Base-by-base conservation (phyloP, 305 asterid species). In the Rubia balearica region DNA sequence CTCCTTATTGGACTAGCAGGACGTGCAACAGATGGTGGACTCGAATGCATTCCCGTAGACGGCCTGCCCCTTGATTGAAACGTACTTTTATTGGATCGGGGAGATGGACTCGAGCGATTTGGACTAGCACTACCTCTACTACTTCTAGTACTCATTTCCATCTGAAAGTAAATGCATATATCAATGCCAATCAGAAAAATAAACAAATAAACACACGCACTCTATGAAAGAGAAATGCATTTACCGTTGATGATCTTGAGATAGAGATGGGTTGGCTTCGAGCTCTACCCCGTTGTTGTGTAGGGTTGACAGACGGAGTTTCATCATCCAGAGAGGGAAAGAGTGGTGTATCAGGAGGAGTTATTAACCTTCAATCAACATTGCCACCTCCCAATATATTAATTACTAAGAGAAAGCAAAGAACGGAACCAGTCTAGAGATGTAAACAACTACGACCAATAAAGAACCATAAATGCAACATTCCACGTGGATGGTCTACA, bases 291-390 rank as follows among this genome's bases (percentile, higher is more conserved):
- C 96, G 85, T 57, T 80, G 84, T 71, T 80, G 84, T 71, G 84
- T 84, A 75, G 77, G 86, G 79, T 79, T 85, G 78, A 71, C 69
- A 70, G 82, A 76, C 1, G 85, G 89, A 65, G 76, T 73, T 82
- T 88, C 96, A 69, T 92, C 99, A 73, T 95, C 99, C 88, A 95
- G 78, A 60, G 96, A 90, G 72, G 90, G 73, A 76, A 95, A 95
- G 36, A 95, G 95, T 70, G 99, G 99, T 70, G 98, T 95, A 63
- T 92, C 99, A 0, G 99, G 99, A 75, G 99, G 99, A 64, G 99
- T 92, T 79, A 90, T 83, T 82, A 95, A 84, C 99, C 99, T 95
- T 73, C 48, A 76, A 74, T 65, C 59, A 77, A 76, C 38, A 76
- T 57, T 27, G 66, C 40, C 79, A 76, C 71, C 64, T 74, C 75